Evolutionary conservation across 371 early-diverging fungal genomes (phyloP), one percentile per base, ranked within the genome.

Genomic region (Synchytrium microbalum): DNA sequence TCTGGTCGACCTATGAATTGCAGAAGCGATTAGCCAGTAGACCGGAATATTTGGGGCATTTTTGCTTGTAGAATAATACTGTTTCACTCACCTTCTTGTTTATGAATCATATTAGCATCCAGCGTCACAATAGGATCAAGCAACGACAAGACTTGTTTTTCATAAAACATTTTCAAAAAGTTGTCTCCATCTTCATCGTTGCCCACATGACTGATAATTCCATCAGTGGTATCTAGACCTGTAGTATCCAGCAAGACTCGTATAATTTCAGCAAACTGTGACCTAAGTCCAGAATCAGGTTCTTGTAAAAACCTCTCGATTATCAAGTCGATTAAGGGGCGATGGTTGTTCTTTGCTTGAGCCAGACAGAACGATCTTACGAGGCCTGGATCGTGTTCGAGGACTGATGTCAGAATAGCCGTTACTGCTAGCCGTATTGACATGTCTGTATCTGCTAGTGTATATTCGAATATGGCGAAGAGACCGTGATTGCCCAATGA

Each of bases 351-450:
- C 30, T 68, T 66, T 1, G 56, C 77, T 63, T 92, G 90, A 27
- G 78, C 82, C 8, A 90, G 61, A 30, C 86, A 83, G 57, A 85
- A 79, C 0, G 84, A 77, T 23, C 95, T 79, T 1, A 93, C 82
- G 8, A 90, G 68, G 16, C 81, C 75, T 10, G 90, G 84, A 64
- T 92, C 91, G 59, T 88, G 84, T 55, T 94, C 92, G 51, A 92
- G 75, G 1, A 92, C 80, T 0, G 83, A 75, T n/a, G 80, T 66
- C 54, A 93, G 71, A 28, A 92, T 82, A 27, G 91, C 87, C 14
- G 86, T 74, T 30, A 82, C 83, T 10, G 84, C 83, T 31, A 75
- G 69, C 62, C 86, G 86, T 16, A 89, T 71, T 8, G 66, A 19
- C 23, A 57, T 67, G 56, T 86, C 81, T 0, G 69, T 52, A 27